phyloP scores from a whole-genome alignment of 139 green algal species.

The Tetradesmus obliquus region DNA sequence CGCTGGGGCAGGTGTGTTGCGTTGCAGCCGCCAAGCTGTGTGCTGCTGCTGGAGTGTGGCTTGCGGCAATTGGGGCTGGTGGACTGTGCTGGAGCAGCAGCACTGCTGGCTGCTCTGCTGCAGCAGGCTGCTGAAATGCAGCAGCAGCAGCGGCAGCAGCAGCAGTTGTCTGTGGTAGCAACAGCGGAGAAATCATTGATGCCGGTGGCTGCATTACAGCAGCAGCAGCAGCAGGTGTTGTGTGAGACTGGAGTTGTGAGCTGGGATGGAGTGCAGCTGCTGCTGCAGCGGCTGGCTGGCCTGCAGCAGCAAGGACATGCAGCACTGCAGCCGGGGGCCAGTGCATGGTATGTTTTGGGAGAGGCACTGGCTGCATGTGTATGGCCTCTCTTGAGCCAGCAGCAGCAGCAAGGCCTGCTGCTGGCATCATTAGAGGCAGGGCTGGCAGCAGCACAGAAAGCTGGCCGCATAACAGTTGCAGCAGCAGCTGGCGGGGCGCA shows the following conservation, averaged over 20 bases:
- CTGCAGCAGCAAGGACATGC: neutral
- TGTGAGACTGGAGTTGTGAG: neutral
- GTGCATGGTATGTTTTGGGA: neutral
- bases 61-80: conserved; percentile 16
- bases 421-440: neutral
- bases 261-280: neutral
- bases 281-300: conserved; percentile 9
- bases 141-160: neutral
- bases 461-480: neutral
- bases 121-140: conserved; percentile 3
- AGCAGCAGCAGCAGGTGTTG: neutral
- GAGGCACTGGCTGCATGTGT: neutral
- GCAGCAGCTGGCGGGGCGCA: neutral
- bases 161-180: neutral
- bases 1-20: neutral
- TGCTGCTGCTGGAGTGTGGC: conserved; percentile 4
- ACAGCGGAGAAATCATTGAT: too few species aligned
- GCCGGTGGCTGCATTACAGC: too few species aligned
- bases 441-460: neutral
- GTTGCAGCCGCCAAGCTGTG: neutral
- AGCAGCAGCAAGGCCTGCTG: neutral
- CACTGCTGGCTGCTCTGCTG: neutral
- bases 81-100: neutral
- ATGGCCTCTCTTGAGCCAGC: neutral
- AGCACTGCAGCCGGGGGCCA: neutral